These are phyloP conservation scores for Ganoderma sp. DNA, from an alignment of 1,284 basidiomycete genomes.

Conservation along the genomic window DNA sequence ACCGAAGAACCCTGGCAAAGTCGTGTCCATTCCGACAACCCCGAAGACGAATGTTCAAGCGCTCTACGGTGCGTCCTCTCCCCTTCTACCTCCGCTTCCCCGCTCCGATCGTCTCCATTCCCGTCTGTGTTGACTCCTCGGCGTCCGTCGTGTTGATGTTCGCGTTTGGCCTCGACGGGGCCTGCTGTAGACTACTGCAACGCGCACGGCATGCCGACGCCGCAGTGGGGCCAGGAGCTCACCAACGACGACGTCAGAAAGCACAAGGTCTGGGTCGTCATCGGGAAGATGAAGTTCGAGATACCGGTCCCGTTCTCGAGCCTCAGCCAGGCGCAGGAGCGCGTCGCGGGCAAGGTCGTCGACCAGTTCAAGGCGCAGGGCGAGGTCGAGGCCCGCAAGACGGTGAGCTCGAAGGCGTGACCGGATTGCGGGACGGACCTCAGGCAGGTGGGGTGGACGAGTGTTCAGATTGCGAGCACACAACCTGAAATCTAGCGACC, in stretches of 20 bases:
- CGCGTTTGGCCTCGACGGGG: neutral
- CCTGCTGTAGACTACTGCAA: slow-evolving; percentile 43
- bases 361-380: slow-evolving; percentile 37
- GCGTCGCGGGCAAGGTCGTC: slow-evolving; percentile 49
- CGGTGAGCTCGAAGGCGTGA: neutral
- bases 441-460: neutral
- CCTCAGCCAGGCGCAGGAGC: slow-evolving; percentile 45
- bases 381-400: neutral
- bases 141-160: neutral
- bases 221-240: slow-evolving; percentile 43
- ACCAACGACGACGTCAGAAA: slow-evolving; percentile 31
- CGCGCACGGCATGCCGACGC: slow-evolving; percentile 32
- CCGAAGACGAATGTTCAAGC: slow-evolving; percentile 37
- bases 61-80: slow-evolving; percentile 36
- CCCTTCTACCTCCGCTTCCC: neutral
- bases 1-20: slow-evolving; percentile 13
- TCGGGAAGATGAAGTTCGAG: slow-evolving; percentile 49
- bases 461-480: neutral
- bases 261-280: slow-evolving; percentile 50
- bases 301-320: slow-evolving; percentile 44
- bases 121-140: neutral
- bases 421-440: neutral
- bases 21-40: slow-evolving; percentile 24
- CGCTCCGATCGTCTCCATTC: neutral
- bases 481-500: neutral